Conservation (phyloP, 2,329 filamentous ascomycete species). For the Mycosphaerelloides madeirae region DNA sequence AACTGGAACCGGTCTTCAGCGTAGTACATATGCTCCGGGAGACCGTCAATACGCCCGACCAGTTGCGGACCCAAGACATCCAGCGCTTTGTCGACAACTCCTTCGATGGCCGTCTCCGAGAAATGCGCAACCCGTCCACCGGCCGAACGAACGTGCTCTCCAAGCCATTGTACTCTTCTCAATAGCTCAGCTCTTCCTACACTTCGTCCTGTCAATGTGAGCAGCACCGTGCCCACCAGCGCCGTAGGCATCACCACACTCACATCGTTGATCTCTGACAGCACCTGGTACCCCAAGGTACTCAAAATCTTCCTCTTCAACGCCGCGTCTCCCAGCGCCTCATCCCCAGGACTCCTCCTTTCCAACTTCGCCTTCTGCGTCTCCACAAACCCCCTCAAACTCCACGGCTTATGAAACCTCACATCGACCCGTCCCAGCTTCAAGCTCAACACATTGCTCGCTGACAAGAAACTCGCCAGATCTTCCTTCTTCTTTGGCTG, state of each 20-base stretch:
- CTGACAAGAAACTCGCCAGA: conserved; percentile 78
- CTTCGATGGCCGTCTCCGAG: conserved; percentile 69
- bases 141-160: conserved; percentile 72
- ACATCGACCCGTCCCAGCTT: conserved; percentile 90
- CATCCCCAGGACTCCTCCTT: conserved; percentile 27
- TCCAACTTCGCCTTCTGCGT: conserved; percentile 60
- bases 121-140: conserved; percentile 93
- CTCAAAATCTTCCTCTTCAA: conserved; percentile 66
- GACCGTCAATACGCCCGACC: conserved; percentile 70
- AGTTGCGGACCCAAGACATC: conserved; percentile 88
- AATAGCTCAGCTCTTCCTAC: conserved; percentile 83
- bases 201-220: conserved; percentile 85
- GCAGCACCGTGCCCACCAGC: conserved; percentile 84
- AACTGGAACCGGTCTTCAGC: conserved; percentile 93
- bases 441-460: conserved; percentile 81
- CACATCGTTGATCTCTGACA: conserved; percentile 91
- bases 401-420: conserved; percentile 95
- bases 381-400: conserved; percentile 72
- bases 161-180: conserved; percentile 85
- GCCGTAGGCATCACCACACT: conserved; percentile 98
- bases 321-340: conserved; percentile 42
- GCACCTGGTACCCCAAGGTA: conserved; percentile 84
- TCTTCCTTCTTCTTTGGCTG: conserved; percentile 96
- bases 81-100: conserved; percentile 82
- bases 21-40: conserved; percentile 89